These are phyloP conservation scores for Cadophora sp. DNA, from an alignment of 2,329 filamentous ascomycete genomes.

Conservation along the genomic window DNA sequence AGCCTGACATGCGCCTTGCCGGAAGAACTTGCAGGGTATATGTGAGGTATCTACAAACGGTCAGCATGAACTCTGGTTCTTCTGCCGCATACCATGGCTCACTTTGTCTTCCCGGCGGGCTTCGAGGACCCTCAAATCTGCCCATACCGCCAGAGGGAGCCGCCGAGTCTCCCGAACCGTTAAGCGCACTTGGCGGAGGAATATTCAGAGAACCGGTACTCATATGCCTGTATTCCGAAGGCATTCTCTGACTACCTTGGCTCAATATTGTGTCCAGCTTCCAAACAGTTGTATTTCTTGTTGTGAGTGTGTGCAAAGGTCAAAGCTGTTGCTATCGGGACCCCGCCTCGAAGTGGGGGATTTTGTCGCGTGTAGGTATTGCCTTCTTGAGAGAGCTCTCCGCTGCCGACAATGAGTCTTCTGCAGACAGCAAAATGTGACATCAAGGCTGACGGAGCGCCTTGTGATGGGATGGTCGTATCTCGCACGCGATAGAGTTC, in stretches of 20 bases:
- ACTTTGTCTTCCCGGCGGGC: slow-evolving; percentile 63
- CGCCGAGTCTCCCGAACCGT: slow-evolving; percentile 44
- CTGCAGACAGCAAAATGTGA: too few species aligned
- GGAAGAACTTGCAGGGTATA: slow-evolving; percentile 99
- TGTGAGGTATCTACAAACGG: slow-evolving; percentile 80
- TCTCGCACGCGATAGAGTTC: too few species aligned
- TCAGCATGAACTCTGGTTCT: slow-evolving; percentile 22
- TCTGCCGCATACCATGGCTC: slow-evolving; percentile 40
- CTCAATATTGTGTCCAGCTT: slow-evolving; percentile 31
- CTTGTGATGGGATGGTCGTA: too few species aligned
- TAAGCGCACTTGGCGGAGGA: slow-evolving; percentile 35
- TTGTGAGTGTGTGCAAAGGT: too few species aligned
- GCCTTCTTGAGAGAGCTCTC: too few species aligned
- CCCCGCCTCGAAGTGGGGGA: slow-evolving; percentile 39
- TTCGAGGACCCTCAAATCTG: slow-evolving; percentile 65
- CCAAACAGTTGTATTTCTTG: too few species aligned
- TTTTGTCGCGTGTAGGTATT: slow-evolving; percentile 32
- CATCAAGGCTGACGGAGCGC: too few species aligned
- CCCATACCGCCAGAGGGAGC: slow-evolving; percentile 52
- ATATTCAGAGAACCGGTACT: slow-evolving; percentile 57
- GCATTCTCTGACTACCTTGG: slow-evolving; percentile 35
- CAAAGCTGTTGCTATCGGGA: slow-evolving; percentile 26
- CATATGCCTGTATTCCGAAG: slow-evolving; percentile 60
- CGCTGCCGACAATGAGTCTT: not conserved
- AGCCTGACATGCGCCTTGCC: slow-evolving; percentile 94